Evolutionary conservation across 305 asterid genomes (phyloP), one percentile per base, ranked within the genome.

Genomic region (Stenogyne calaminthoides): DNA sequence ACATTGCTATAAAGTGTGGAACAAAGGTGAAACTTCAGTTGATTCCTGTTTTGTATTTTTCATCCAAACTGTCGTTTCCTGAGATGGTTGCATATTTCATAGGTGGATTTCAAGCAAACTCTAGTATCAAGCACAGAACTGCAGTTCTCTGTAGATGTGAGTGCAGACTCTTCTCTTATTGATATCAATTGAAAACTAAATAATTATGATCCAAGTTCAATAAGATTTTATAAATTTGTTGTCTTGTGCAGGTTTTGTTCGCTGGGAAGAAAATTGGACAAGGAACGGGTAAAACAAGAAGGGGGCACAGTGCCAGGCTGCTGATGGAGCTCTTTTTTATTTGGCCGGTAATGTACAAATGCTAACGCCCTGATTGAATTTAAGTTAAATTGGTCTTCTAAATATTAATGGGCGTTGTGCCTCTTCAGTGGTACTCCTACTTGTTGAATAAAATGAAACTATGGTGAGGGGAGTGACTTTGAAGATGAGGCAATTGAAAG

Each of bases 1-100:
- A 95, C 67, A 95, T 95, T 77, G 99, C 98, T 58, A 71, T 81
- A n/a, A 89, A 85, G 84, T 95, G 95, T 82, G 96, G 98, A 79
- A 73, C 96, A 47, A 92, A 92, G 97, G 98, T 79, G 78, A 44
- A 68, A 69, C 29, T 68, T 58, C 56, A 63, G 57, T 76, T 57
- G 58, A 19, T 63, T 37, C 57, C 9, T 60, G 67, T 74, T 70
- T 15, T 16, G 2, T 66, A 39, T 5, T 44, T 54, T 54, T 19
- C 59, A 52, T 69, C 51, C 36, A 20, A 74, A 65, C 55, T 66
- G 52, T 71, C 73, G 61, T 57, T 68, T 75, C 4, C 73, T 75
- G 73, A 65, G 71, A 69, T 73, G 70, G 18, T 54, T 76, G 63
- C 75, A 78, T 78, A 74, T 76, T 75, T 81, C 86, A 47, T 81